A percentile compares a stretch with the other conserved stretches of the same genome.
phyloP scores from a whole-genome alignment of 345 rosid genomes.

The Eucalyptus caleyi region DNA sequence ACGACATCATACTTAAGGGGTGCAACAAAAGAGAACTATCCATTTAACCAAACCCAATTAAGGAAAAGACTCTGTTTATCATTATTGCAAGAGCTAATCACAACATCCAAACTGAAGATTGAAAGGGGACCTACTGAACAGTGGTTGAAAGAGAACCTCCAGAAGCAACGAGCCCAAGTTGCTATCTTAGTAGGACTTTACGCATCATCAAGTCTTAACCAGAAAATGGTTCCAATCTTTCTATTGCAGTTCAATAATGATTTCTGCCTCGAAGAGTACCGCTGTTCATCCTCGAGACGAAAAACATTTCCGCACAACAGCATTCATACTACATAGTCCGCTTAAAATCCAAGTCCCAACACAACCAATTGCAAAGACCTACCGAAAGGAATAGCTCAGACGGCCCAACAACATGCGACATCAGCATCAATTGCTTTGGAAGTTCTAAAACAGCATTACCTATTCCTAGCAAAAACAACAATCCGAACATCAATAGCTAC shows the following conservation, averaged over 20 bases:
- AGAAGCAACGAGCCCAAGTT: background rate
- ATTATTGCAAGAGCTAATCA: background rate
- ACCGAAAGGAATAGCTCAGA: background rate
- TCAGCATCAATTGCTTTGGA: background rate
- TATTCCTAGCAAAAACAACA: background rate
- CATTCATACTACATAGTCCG: background rate
- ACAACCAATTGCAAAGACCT: background rate
- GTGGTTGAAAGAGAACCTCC: background rate
- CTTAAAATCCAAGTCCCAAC: background rate
- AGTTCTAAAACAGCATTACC: background rate
- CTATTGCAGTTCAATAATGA: background rate
- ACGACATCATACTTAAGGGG: background rate
- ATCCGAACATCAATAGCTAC: background rate
- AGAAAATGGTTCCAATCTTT: background rate
- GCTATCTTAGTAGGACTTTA: background rate
- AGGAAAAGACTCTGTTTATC: background rate
- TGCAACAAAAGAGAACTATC: background rate
- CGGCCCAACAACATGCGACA: background rate
- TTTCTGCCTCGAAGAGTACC: background rate
- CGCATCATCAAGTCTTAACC: background rate
- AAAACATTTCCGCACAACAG: background rate
- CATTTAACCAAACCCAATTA: background rate
- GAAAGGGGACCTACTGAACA: background rate
- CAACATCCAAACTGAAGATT: background rate
- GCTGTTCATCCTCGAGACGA: background rate